Base-by-base conservation (phyloP, 208 protist species). In the Trypanosomatidae sp. region DNA sequence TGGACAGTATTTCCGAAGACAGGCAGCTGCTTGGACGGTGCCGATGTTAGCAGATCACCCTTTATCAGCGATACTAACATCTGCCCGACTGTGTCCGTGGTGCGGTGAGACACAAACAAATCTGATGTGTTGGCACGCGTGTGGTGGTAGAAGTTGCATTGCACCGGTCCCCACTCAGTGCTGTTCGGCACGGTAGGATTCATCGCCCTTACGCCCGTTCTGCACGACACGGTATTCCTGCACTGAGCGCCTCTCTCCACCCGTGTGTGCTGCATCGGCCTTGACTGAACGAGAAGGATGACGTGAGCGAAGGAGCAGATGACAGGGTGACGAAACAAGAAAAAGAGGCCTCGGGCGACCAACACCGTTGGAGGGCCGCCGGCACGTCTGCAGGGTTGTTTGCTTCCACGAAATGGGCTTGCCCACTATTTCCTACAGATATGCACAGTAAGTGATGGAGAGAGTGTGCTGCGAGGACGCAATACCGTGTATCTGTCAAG, bases 121-220 rank as follows among this genome's bases (percentile, higher is more conserved):
- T 55, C 22, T 2, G 74, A 72, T 25, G 33, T 64, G 47, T 62
- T 68, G 9, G 66, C 74, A 30, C 33, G 33, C 19, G 50, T 43
- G 50, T 79, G 74, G 30, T 30, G 50, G 53, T 66, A 79, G 3
- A 79, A 73, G 8, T 44, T 56, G 33, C 74, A 79, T 43, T 64
- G 36, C 19, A 25, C 30, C 22, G n/a, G 43, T 9, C 12, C 28
- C 52, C 47, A 33, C 33, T 44, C 66, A 22, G 33, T 4, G 7
- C 49, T 49, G 30, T 25, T 1, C 3, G 47, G 66, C 17, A 39
- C 49, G 60, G 30, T 46, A 30, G 39, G 33, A 22, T 43, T 46
- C 60, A 25, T 41, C 39, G 33, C 60, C 46, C 60, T 6, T 28
- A 44, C 39, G 9, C 3, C 60, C 19, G 28, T 47, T 65, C 22